phyloP scores from a whole-genome alignment of 164 flowering plant genomes.

The Dillenia suffruticosa region DNA sequence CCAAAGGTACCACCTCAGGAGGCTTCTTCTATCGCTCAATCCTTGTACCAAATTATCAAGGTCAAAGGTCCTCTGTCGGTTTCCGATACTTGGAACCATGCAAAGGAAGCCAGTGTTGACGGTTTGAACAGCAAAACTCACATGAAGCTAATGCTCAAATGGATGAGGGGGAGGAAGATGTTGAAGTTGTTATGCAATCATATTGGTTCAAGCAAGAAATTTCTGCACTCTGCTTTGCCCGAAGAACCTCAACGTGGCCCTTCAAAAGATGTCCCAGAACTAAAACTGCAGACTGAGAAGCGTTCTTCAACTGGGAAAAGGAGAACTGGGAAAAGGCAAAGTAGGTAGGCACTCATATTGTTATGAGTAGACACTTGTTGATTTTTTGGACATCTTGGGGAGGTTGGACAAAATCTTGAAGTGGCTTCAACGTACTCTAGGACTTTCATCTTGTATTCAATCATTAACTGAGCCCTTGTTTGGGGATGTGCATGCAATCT shows the following conservation, averaged over 20 bases:
- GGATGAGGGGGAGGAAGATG: conserved; percentile 88
- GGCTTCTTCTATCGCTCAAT: conserved; percentile 54
- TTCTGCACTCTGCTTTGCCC: conserved; percentile 53
- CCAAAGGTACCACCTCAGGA: conserved; percentile 69
- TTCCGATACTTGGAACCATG: conserved; percentile 65
- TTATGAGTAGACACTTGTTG: no score
- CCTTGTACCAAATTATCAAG: conserved; percentile 52
- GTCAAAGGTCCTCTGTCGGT: conserved; percentile 54
- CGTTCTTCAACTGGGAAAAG: conserved; percentile 13
- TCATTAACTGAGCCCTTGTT: no score
- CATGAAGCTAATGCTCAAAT: conserved; percentile 76
- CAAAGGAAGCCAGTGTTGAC: conserved; percentile 59
- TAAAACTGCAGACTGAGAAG: conserved; percentile 22
- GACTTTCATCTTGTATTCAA: no score
- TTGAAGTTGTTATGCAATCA: conserved; percentile 61
- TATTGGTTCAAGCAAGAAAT: conserved; percentile 70
- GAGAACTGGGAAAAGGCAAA: conserved; percentile 14
- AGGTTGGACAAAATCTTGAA: no score
- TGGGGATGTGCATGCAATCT: no score
- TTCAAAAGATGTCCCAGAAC: conserved; percentile 9
- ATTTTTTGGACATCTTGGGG: no score
- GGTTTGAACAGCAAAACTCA: conserved; percentile 84
- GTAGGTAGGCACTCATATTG: no score
- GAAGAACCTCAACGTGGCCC: conserved; percentile 40
- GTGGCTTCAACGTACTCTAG: no score